These are phyloP conservation scores for Sporothrix dimorphospora DNA, from an alignment of 2,329 filamentous ascomycete genomes.

Conservation along the genomic window DNA sequence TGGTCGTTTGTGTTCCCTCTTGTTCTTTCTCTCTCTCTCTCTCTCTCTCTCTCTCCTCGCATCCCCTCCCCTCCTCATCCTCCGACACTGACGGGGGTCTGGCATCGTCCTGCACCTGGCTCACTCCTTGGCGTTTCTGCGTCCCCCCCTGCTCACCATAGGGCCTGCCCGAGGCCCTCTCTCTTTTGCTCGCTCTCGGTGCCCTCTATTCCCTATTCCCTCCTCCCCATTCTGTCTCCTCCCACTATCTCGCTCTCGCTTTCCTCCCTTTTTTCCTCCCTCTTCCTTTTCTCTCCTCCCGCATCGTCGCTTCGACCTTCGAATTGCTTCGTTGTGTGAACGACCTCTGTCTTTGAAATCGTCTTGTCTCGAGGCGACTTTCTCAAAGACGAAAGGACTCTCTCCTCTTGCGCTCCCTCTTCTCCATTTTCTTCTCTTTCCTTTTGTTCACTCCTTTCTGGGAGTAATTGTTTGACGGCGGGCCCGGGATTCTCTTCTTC, in stretches of 20 bases:
- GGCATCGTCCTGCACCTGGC: conserved; percentile 12
- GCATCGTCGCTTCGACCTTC: conserved; percentile 17
- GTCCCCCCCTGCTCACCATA: background rate
- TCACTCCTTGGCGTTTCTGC: conserved; percentile 23
- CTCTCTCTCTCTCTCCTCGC: background rate
- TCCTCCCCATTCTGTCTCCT: background rate
- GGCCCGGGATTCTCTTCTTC: conserved; percentile 33
- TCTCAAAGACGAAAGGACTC: background rate
- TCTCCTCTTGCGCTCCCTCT: background rate
- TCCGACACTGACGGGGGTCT: conserved; percentile 7
- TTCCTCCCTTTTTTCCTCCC: background rate
- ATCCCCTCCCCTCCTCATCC: background rate
- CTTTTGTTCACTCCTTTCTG: background rate
- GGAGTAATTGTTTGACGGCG: conserved; percentile 34
- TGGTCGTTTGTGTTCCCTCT: conserved; percentile 8
- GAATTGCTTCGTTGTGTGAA: conserved; percentile 16
- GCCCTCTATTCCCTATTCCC: background rate
- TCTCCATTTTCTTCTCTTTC: background rate
- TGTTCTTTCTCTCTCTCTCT: too few species aligned
- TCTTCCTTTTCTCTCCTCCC: background rate
- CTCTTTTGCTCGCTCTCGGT: background rate
- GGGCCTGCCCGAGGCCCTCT: background rate
- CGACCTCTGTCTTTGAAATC: conserved; percentile 10
- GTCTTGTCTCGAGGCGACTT: background rate
- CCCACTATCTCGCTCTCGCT: background rate